A percentile compares a stretch with the other conserved stretches of the same genome.
Conservation (phyloP, 106 monocot species). For the Phalaenopsis aphrodite region DNA sequence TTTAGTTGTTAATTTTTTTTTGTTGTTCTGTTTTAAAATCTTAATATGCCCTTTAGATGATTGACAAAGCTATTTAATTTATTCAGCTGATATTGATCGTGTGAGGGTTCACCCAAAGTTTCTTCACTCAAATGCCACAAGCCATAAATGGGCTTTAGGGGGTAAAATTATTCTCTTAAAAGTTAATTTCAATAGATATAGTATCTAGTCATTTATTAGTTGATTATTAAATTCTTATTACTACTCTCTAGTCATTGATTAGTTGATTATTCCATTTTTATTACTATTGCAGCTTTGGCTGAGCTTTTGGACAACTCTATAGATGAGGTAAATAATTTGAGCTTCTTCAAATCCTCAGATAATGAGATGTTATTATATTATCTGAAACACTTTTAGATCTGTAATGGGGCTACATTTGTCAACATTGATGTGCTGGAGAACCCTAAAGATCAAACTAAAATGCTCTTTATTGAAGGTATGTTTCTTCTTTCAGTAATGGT, state of each 20-base stretch:
- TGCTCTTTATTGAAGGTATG: constrained; percentile 84
- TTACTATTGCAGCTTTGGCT: constrained; percentile 62
- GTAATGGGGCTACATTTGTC: constrained; percentile 85
- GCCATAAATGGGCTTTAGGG: constrained; percentile 97
- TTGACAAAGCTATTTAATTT: not conserved
- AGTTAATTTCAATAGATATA: not conserved
- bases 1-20: not conserved
- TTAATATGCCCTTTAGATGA: not conserved
- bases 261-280: not conserved
- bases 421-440: constrained; percentile 68
- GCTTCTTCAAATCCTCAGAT: not conserved
- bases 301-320: constrained; percentile 88
- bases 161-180: constrained; percentile 25
- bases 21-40: not conserved
- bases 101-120: constrained; percentile 85
- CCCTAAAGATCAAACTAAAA: constrained; percentile 50
- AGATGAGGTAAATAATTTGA: constrained; percentile 50
- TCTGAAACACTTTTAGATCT: constrained; percentile 31
- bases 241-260: not conserved
- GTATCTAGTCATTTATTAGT: not conserved
- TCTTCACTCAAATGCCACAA: constrained; percentile 89
- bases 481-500: not conserved
- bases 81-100: constrained; percentile 54
- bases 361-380: not conserved
- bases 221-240: not conserved